Conservation (phyloP, 1,284 basidiomycete species). For the Pholiota adiposa region DNA sequence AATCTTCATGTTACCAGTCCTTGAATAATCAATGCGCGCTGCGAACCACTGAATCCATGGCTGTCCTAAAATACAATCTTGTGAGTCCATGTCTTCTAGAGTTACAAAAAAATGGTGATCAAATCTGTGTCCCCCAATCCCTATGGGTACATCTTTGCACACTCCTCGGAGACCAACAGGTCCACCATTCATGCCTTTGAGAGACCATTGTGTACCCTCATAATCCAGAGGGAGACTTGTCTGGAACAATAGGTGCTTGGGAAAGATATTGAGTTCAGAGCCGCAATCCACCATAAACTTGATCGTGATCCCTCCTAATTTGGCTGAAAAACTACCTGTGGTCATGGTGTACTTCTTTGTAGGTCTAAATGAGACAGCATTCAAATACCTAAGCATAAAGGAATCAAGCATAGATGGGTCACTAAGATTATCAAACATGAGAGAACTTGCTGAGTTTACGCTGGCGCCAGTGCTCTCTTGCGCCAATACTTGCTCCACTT, state of each 20-base stretch:
- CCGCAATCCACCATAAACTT: too few species aligned
- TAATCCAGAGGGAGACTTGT: constrained; percentile 24
- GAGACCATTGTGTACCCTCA: constrained; percentile 31
- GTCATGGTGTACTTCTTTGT: constrained; percentile 15
- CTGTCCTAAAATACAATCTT: constrained; percentile 34
- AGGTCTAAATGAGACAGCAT: background rate
- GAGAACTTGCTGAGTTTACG: background rate
- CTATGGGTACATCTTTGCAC: constrained; percentile 23
- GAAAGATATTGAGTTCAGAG: constrained; percentile 29
- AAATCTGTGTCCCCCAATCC: constrained; percentile 28
- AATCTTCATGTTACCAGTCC: constrained; percentile 21
- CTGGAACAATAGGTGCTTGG: background rate
- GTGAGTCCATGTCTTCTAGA: too few species aligned
- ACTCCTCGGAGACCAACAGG: constrained; percentile 26
- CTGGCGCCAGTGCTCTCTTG: background rate
- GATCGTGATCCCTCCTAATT: constrained; percentile 1
- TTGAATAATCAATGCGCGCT: too few species aligned
- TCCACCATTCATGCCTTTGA: constrained; percentile 29
- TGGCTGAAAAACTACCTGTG: constrained; percentile 13
- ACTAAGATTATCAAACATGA: background rate
- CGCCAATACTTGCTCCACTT: background rate
- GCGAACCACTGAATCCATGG: constrained; percentile 34
- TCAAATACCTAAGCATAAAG: constrained; percentile 7
- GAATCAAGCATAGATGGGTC: constrained; percentile 5
- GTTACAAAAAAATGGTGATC: constrained; percentile 35